phyloP scores from a whole-genome alignment of 2,329 filamentous ascomycete species.

The Didymella segeticola region DNA sequence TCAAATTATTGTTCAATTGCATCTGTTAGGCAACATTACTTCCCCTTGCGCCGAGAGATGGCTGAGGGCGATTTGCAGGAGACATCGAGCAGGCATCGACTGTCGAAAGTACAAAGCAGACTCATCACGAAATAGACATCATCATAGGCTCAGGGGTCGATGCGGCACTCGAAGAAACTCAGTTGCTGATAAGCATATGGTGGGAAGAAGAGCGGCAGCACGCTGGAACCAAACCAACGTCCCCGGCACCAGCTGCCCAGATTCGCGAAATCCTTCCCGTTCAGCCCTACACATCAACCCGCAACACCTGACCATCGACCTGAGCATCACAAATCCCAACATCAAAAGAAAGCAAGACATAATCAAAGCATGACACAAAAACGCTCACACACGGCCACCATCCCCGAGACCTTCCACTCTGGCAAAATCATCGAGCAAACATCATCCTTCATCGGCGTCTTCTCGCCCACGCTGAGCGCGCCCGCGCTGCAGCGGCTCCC shows the following conservation, averaged over 20 bases:
- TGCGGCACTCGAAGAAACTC: no score
- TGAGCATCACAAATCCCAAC: neutral
- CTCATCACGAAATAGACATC: neutral
- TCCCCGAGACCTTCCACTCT: slow-evolving; percentile 53
- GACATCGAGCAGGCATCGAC: no score
- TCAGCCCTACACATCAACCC: neutral
- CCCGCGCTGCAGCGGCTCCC: slow-evolving; percentile 52
- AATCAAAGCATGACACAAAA: slow-evolving; percentile 39
- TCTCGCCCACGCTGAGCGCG: slow-evolving; percentile 53
- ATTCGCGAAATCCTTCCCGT: slow-evolving; percentile 22
- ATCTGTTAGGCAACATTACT: no score
- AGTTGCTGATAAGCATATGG: no score
- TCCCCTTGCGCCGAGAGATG: no score
- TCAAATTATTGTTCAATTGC: no score
- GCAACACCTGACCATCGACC: slow-evolving; percentile 7
- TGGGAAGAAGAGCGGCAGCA: no score
- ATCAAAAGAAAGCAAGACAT: neutral
- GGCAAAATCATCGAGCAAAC: slow-evolving; percentile 56
- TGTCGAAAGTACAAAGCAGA: no score
- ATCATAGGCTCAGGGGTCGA: no score
- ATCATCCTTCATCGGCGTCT: slow-evolving; percentile 60
- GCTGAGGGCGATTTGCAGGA: no score
- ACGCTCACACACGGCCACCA: slow-evolving; percentile 29
- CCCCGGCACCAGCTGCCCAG: slow-evolving; percentile 18
- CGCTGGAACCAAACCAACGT: neutral